Percentiles rank a stretch among this genome's conserved stretches.
Conservation (phyloP, 2,329 filamentous ascomycete species). For the Calonectria pseudoturangicola region DNA sequence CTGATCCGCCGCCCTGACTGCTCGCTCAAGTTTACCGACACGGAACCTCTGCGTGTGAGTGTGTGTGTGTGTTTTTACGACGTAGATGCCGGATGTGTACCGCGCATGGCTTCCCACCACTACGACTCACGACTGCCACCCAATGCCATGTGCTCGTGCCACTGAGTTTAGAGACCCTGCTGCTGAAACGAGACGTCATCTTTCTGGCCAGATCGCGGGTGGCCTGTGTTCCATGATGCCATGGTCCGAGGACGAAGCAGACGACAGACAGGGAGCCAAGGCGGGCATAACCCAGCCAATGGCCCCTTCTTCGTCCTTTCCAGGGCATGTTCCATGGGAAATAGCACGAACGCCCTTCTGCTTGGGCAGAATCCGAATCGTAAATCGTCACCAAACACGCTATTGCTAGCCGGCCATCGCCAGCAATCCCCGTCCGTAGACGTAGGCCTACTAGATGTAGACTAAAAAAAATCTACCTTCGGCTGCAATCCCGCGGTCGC, state of each 20-base stretch:
- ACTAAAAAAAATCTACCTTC: slow-evolving; percentile 1
- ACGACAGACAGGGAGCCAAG: slow-evolving; percentile 13
- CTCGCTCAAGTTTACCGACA: not conserved
- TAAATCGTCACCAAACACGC: not conserved
- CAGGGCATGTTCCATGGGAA: slow-evolving; percentile 26
- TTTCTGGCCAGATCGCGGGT: slow-evolving; percentile 32
- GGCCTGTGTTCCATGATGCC: slow-evolving; percentile 38
- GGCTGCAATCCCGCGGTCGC: slow-evolving; percentile 19
- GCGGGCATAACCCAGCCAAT: slow-evolving; percentile 20
- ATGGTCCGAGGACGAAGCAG: slow-evolving; percentile 18
- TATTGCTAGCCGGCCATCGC: not conserved
- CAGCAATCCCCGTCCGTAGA: not conserved
- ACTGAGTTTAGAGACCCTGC: slow-evolving; percentile 19
- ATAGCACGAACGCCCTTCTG: slow-evolving; percentile 17
- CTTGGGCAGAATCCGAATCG: slow-evolving; percentile 5
- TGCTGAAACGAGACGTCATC: slow-evolving; percentile 30
- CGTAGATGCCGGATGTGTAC: slow-evolving; percentile 7
- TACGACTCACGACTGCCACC: slow-evolving; percentile 1
- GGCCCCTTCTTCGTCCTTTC: slow-evolving; percentile 9
- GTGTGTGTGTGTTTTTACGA: not conserved
- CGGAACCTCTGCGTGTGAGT: not conserved
- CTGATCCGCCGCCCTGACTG: not conserved
- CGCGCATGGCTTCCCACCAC: slow-evolving; percentile 13
- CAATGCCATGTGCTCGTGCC: slow-evolving; percentile 13
- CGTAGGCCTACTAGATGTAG: too few relatives aligned